Evolutionary conservation across 2,329 filamentous ascomycete species (phyloP), one percentile per base, ranked within the genome.

Genomic region (Aspergillus latus): DNA sequence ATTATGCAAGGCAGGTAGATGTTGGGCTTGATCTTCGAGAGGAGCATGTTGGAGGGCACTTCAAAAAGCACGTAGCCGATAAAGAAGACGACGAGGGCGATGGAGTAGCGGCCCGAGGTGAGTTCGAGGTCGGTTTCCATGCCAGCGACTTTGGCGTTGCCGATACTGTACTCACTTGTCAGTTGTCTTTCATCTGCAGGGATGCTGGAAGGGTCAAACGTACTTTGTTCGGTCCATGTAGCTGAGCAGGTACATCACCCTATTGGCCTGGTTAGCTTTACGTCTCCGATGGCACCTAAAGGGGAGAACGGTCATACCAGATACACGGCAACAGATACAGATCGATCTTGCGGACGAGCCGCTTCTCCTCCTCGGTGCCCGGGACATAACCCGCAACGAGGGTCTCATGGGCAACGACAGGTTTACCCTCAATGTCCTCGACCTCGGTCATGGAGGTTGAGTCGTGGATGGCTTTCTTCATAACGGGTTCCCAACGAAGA

Each of bases 161-260:
- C 49, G 42, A 52, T 45, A 42, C 49, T 52, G 26, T 8, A 4
- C n/a, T 21, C n/a, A 11, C n/a, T 11, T 43, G 26, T 51, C 34
- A 51, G 49, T 36, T n/a, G 3, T n/a, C 4, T 2, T 36, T 4
- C 4, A 8, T 4, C 21, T 21, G 21, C 21, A 21, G 29, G 4
- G 6, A 13, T 9, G n/a, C 10, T 3, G 7, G 1, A 36, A 28
- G 29, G 21, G 28, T 2, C 1, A n/a, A 4, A 7, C 49, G 11
- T 46, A 52, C 40, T 52, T 52, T 28, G 49, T 45, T 37, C 49
- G 10, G 42, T 52, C 49, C 49, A 52, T 45, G 11, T 52, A 52
- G 16, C 40, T 45, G 16, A 45, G 16, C 5, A 45, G 30, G 40
- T 52, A 52, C 49, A 52, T 52, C 5, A 52, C 2, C 49, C 49